A percentile compares a stretch with the other conserved stretches of the same genome.
These are phyloP conservation scores for Inga laurina DNA, from an alignment of 306 rosid species.

Conservation along the genomic window DNA sequence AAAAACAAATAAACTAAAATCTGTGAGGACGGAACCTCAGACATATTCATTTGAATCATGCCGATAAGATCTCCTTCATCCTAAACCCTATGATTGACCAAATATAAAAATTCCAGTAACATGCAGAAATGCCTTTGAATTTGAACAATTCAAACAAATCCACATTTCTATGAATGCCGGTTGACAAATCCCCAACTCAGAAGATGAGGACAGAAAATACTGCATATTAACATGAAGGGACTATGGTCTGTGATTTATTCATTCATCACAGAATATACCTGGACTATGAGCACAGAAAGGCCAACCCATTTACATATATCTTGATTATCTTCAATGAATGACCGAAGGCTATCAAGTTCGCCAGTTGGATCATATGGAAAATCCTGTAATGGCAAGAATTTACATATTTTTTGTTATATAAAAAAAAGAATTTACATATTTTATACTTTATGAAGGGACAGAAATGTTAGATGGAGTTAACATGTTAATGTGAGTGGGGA, in stretches of 20 bases:
- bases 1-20: background rate
- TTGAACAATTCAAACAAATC: background rate
- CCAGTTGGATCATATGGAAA: constrained; percentile 90
- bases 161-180: background rate
- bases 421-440: constrained; percentile 22
- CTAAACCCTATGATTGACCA: background rate
- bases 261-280: constrained; percentile 53
- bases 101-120: background rate
- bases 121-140: background rate
- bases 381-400: constrained; percentile 60
- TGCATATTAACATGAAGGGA: constrained; percentile 3
- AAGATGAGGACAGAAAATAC: background rate
- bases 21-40: constrained; percentile 13
- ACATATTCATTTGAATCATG: background rate
- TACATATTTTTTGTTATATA: background rate
- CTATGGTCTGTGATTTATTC: constrained; percentile 9
- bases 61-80: background rate
- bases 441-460: constrained; percentile 22
- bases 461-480: constrained; percentile 17
- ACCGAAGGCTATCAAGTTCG: constrained; percentile 59
- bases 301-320: constrained; percentile 87
- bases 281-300: constrained; percentile 57
- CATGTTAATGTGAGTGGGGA: background rate
- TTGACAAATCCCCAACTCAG: background rate
- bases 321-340: constrained; percentile 67